Evolutionary conservation across 1,284 basidiomycete species (phyloP).

Genomic region (Trichosporon sp.): DNA sequence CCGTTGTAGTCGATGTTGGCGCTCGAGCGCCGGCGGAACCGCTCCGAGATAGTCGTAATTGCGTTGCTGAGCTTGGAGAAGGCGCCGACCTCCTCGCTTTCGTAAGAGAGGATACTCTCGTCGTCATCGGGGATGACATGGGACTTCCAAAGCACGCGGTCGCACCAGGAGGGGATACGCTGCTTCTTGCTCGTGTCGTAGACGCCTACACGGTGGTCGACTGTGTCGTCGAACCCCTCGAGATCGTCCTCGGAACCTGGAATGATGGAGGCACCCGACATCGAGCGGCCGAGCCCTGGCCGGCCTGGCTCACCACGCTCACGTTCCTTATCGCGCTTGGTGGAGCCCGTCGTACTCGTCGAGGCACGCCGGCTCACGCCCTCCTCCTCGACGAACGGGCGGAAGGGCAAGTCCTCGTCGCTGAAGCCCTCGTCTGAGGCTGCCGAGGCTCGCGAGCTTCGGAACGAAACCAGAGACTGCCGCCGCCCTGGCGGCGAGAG

Average conservation of each 20-base stretch:
- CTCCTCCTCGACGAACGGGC: neutral
- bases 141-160: constrained; percentile 48
- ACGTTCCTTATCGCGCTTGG: neutral
- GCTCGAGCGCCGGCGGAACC: constrained; percentile 22
- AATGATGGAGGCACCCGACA: neutral
- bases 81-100: constrained; percentile 1
- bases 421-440: constrained; percentile 4
- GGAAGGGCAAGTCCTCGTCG: constrained; percentile 6
- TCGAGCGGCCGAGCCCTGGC: neutral
- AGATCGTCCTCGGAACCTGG: constrained; percentile 8
- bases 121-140: constrained; percentile 34
- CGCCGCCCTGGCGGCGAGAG: constrained; percentile 15
- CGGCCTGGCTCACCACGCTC: neutral
- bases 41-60: constrained; percentile 31
- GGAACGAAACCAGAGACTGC: constrained; percentile 25
- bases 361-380: neutral
- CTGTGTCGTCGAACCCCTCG: constrained; percentile 29
- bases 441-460: constrained; percentile 10
- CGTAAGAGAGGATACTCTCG: neutral
- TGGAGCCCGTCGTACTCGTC: neutral
- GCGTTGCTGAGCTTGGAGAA: constrained; percentile 31
- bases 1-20: neutral
- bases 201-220: constrained; percentile 45
- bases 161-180: constrained; percentile 52
- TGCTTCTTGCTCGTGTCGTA: constrained; percentile 53